Evolutionary conservation across 2,329 filamentous ascomycete genomes (phyloP).

Genomic region (Thelonectria olida): DNA sequence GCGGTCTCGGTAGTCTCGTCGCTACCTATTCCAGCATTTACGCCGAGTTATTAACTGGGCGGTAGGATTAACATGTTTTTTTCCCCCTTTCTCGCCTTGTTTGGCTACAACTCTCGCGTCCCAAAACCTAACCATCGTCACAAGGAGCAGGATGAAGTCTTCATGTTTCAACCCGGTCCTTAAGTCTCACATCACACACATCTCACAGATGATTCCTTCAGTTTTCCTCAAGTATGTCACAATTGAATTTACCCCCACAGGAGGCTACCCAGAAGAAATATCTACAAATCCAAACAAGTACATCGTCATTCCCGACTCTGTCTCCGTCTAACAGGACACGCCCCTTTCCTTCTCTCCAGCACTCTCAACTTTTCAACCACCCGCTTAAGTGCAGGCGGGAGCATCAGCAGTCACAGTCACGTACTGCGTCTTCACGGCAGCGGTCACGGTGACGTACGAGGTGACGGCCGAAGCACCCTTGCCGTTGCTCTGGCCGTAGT

Average conservation of each 20-base stretch:
- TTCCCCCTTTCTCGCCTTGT: no score
- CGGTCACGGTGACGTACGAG: conserved; percentile 28
- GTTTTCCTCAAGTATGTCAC: conserved; percentile 38
- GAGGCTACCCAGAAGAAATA: conserved; percentile 40
- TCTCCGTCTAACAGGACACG: no score
- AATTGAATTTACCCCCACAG: conserved; percentile 39
- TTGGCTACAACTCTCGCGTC: neutral
- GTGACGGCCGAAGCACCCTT: conserved; percentile 14
- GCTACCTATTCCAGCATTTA: no score
- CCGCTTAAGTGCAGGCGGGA: conserved; percentile 25
- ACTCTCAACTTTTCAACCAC: neutral
- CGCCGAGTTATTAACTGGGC: no score
- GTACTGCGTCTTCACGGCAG: conserved; percentile 18
- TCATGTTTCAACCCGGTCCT: neutral
- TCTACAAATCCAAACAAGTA: conserved; percentile 34
- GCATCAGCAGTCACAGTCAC: conserved; percentile 29
- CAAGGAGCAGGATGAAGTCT: neutral
- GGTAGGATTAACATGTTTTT: no score
- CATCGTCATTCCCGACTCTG: neutral
- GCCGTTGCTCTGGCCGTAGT: neutral
- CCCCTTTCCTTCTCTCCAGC: neutral
- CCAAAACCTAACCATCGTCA: neutral
- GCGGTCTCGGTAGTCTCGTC: no score
- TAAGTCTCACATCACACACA: neutral
- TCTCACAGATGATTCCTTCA: neutral